Conservation (phyloP, 2,329 filamentous ascomycete genomes). For the Colletotrichum endophyticum region DNA sequence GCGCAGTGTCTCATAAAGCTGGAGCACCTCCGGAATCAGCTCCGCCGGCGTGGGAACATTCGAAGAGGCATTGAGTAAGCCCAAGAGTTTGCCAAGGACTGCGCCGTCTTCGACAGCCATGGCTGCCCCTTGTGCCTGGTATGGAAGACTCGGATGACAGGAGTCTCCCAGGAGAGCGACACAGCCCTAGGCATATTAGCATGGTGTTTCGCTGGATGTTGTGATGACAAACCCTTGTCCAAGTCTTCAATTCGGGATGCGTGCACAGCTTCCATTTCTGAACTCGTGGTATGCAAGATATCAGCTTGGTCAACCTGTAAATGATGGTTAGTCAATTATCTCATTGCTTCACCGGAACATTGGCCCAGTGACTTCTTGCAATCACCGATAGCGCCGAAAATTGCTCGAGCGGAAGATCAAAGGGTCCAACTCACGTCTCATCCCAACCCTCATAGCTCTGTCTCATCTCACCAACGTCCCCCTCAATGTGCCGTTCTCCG, state of each 20-base stretch:
- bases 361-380: neutral
- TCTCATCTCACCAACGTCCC: constrained; percentile 9
- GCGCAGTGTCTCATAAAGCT: neutral
- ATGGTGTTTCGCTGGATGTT: neutral
- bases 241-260: neutral
- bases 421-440: neutral
- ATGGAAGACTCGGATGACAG: constrained; percentile 23
- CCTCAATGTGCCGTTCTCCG: neutral
- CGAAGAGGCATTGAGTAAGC: neutral
- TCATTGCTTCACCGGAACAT: neutral
- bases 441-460: constrained; percentile 4
- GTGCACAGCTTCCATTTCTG: constrained; percentile 16
- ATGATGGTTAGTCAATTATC: neutral
- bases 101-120: constrained; percentile 29
- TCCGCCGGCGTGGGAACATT: neutral
- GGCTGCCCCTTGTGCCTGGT: constrained; percentile 30
- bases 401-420: neutral
- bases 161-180: constrained; percentile 21
- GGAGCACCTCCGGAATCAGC: neutral
- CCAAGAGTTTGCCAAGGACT: constrained; percentile 31
- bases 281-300: neutral
- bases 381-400: neutral
- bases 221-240: neutral
- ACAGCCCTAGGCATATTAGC: neutral
- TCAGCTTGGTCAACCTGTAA: neutral